These are phyloP conservation scores for Lactarius quietus DNA, from an alignment of 768 basidiomycete genomes.

Conservation along the genomic window DNA sequence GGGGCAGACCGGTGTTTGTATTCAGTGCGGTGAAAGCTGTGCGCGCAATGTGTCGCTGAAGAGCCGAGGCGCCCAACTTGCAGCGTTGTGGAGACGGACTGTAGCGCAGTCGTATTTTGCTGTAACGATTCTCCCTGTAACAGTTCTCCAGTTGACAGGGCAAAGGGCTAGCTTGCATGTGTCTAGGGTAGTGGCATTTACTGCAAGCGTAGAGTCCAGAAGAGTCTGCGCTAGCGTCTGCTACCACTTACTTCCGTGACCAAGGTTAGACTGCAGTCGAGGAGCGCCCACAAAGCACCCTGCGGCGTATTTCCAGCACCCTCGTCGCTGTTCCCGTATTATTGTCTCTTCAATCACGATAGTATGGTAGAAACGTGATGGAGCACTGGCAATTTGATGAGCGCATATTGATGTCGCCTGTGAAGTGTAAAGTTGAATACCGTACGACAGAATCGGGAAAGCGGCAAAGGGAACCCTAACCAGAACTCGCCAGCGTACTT, in stretches of 20 bases:
- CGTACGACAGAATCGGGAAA: not conserved
- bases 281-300: not conserved
- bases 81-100: not conserved
- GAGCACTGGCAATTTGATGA: not conserved
- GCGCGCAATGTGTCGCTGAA: not conserved
- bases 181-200: not conserved
- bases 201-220: not conserved
- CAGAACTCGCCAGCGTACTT: not conserved
- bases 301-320: not conserved
- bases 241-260: not conserved
- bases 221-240: not conserved
- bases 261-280: not conserved
- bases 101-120: not conserved
- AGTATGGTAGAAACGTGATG: not conserved
- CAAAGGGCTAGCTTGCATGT: not conserved
- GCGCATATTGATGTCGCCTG: not conserved
- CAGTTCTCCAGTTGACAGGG: too few relatives aligned
- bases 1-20: constrained; percentile 27
- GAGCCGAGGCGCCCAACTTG: not conserved
- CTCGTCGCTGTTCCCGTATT: not conserved
- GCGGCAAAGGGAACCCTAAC: not conserved
- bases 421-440: not conserved
- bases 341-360: not conserved
- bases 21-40: constrained; percentile 24
- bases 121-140: not conserved